A percentile compares a stretch with the other conserved stretches of the same genome.
phyloP scores from a whole-genome alignment of 2,329 filamentous ascomycete genomes.

The Ophiocordyceps robertsii region DNA sequence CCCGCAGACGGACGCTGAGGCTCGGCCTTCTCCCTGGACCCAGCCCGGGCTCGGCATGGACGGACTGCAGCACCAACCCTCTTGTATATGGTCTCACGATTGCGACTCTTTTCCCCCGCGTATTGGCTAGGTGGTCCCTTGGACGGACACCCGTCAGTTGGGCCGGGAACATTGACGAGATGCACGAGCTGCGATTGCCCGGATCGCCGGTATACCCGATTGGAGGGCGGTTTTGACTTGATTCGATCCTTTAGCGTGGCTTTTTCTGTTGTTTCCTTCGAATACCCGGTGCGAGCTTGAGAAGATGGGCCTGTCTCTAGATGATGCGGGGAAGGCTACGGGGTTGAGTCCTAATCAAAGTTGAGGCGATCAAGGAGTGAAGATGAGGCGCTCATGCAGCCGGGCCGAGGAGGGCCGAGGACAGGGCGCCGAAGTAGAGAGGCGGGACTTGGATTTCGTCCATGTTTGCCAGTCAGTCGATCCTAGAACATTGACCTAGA shows the following conservation, averaged over 20 bases:
- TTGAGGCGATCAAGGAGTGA: not conserved
- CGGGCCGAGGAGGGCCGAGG: not conserved
- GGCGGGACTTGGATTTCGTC: not conserved
- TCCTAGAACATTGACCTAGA: constrained; percentile 7
- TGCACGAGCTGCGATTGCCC: constrained; percentile 5
- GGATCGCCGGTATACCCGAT: constrained; percentile 4
- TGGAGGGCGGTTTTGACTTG: not conserved
- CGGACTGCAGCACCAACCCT: not conserved
- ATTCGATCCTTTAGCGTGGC: not conserved
- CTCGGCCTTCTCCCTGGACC: not conserved
- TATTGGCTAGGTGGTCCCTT: constrained; percentile 25
- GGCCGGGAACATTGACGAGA: constrained; percentile 2
- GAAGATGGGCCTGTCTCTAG: not conserved
- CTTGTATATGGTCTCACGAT: not conserved
- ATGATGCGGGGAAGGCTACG: not conserved
- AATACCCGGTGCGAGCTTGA: constrained; percentile 4
- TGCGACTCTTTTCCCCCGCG: constrained; percentile 11
- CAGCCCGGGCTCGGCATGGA: too few species aligned
- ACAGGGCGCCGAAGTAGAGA: not conserved
- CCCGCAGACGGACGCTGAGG: constrained; percentile 3
- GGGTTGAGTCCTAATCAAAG: not conserved
- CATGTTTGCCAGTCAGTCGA: not conserved
- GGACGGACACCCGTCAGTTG: not conserved
- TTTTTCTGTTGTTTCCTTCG: constrained; percentile 4
- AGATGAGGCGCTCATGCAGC: not conserved